A percentile compares a stretch with the other conserved stretches of the same genome.
phyloP scores from a whole-genome alignment of 305 asterid species.

The Solanum chacoense region DNA sequence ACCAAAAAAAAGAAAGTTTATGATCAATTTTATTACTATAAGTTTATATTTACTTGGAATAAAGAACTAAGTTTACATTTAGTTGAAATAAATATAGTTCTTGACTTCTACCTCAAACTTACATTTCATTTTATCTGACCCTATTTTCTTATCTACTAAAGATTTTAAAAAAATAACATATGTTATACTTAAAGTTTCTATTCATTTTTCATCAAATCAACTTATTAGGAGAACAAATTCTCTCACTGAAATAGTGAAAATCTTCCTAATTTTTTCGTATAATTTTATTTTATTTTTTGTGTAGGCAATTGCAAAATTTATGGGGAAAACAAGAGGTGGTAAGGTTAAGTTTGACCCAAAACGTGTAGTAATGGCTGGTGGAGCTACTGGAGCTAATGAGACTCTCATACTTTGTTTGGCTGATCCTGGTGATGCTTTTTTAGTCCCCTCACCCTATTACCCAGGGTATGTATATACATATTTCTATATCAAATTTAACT shows the following conservation, averaged over 20 bases:
- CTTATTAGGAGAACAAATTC: background rate
- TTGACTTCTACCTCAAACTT: background rate
- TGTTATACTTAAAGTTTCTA: too few species aligned
- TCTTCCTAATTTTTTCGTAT: background rate
- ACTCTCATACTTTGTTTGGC: slow-evolving; percentile 52
- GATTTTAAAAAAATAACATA: background rate
- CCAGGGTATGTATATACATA: slow-evolving; percentile 42
- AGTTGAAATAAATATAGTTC: background rate
- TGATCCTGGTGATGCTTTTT: slow-evolving; percentile 53
- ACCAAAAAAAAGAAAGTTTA: background rate
- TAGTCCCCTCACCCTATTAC: slow-evolving; percentile 72
- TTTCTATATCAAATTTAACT: background rate
- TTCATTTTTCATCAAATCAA: background rate
- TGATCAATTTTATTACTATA: background rate
- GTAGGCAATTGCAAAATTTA: slow-evolving; percentile 59
- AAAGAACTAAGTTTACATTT: background rate
- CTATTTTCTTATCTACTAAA: background rate
- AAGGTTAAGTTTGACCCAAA: slow-evolving; percentile 45
- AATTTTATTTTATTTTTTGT: background rate
- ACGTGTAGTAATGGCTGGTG: slow-evolving; percentile 64
- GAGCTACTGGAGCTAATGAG: slow-evolving; percentile 85
- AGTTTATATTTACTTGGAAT: background rate
- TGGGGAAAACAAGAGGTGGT: slow-evolving; percentile 52
- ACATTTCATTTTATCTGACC: background rate
- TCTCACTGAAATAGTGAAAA: background rate